Base-by-base conservation (phyloP, 2,329 filamentous ascomycete genomes). In the Didymella glomerata region DNA sequence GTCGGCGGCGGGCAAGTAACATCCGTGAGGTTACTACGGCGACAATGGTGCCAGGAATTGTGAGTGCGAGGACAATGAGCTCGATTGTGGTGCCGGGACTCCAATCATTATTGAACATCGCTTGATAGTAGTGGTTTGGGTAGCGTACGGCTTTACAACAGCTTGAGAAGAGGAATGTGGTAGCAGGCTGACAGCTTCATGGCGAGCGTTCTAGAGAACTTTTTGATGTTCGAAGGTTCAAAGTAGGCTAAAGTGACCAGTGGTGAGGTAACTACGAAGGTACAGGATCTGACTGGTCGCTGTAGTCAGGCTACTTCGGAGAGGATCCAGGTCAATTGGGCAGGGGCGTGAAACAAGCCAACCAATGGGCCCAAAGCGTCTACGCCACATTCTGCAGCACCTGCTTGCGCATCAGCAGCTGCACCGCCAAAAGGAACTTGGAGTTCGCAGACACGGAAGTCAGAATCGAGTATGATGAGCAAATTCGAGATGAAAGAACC, bases 321-420 rank as follows among this genome's bases (percentile, higher is more conserved):
- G 63, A 66, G 65, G 65, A 65, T 55, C 66, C 65, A 71, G 72
- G 73, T 66, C 68, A 66, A 69, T 62, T 66, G 61, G 67, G 62
- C 74, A 75, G 74, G 73, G 75, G 68, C 56, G 60, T 78, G 76
- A 77, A 77, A 77, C 74, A 74, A 63, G 67, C 66, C 68, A 68
- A 69, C 75, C 75, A 77, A 76, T 76, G 63, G 67, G 61, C 74
- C 65, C 54, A n/a, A n/a, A n/a, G n/a, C n/a, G n/a, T n/a, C n/a
- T n/a, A n/a, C n/a, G n/a, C n/a, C n/a, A n/a, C n/a, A n/a, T n/a
- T n/a, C n/a, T n/a, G n/a, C n/a, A n/a, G n/a, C n/a, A n/a, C n/a
- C n/a, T n/a, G n/a, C n/a, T n/a, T n/a, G n/a, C n/a, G n/a, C n/a
- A n/a, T n/a, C n/a, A n/a, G n/a, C n/a, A n/a, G n/a, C n/a, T n/a